Percentiles rank a stretch among this genome's conserved stretches.
These are phyloP conservation scores for Linum trigynum DNA, from an alignment of 345 rosid species.

Conservation along the genomic window DNA sequence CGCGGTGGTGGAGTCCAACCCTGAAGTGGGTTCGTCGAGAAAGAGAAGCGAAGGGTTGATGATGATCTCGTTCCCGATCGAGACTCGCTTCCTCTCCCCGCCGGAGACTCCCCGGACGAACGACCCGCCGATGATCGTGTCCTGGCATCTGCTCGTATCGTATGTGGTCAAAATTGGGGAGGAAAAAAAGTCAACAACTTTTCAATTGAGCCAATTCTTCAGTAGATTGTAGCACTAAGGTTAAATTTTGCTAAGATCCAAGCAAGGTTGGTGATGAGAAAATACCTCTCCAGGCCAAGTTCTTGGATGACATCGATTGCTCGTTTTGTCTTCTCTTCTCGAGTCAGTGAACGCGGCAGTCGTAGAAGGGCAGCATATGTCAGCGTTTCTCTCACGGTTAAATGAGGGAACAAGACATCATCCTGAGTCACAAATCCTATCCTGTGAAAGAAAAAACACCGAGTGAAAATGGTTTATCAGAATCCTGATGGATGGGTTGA, in stretches of 20 bases:
- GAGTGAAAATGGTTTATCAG: background rate
- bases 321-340: conserved; percentile 62
- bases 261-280: too few relatives aligned
- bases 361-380: conserved; percentile 74
- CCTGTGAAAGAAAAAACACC: conserved; percentile 32
- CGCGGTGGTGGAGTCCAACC: conserved; percentile 96
- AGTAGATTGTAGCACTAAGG: too few relatives aligned
- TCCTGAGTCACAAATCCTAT: conserved; percentile 98
- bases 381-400: conserved; percentile 86
- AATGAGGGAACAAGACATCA: conserved; percentile 90
- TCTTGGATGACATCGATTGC: conserved; percentile 74
- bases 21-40: conserved; percentile 98
- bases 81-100: conserved; percentile 93
- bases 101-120: conserved; percentile 95
- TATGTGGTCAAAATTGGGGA: background rate
- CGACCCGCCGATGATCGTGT: conserved; percentile 93
- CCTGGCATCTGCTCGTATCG: conserved; percentile 57
- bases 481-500: background rate
- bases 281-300: conserved; percentile 86
- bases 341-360: conserved; percentile 58
- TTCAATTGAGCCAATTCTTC: background rate
- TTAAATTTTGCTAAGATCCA: too few relatives aligned
- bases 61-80: conserved; percentile 88
- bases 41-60: conserved; percentile 87
- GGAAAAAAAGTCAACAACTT: background rate